Percentiles rank a stretch among this genome's conserved stretches.
These are phyloP conservation scores for Saturnispora bothae DNA, from an alignment of 805 yeast species.

Conservation along the genomic window DNA sequence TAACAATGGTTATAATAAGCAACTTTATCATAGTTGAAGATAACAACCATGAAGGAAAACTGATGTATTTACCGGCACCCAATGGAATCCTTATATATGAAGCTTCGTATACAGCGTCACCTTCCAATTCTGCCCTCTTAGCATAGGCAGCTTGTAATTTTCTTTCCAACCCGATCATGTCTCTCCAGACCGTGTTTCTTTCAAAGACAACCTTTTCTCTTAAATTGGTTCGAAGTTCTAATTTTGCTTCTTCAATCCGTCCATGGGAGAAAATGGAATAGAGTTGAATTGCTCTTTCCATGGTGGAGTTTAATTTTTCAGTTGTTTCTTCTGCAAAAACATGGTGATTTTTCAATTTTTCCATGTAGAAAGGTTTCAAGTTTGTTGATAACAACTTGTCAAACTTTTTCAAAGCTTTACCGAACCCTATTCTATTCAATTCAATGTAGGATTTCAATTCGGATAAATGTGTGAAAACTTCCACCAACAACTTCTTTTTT, in stretches of 20 bases:
- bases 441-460: constrained; percentile 80
- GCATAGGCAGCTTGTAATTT: constrained; percentile 65
- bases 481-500: constrained; percentile 53
- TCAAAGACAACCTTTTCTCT: constrained; percentile 97
- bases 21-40: constrained; percentile 35
- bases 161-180: constrained; percentile 83
- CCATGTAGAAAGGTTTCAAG: constrained; percentile 49
- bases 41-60: constrained; percentile 27
- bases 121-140: constrained; percentile 18
- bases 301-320: constrained; percentile 37
- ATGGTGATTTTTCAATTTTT: constrained; percentile 32
- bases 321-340: constrained; percentile 45
- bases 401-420: constrained; percentile 83
- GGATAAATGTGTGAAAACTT: constrained; percentile 61
- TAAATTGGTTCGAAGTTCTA: constrained; percentile 42
- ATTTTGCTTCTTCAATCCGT: constrained; percentile 31
- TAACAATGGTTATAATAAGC: constrained; percentile 36
- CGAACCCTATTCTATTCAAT: constrained; percentile 78
- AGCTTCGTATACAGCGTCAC: constrained; percentile 8
- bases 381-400: constrained; percentile 68
- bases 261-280: constrained; percentile 31
- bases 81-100: constrained; percentile 18
- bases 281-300: constrained; percentile 34
- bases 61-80: constrained; percentile 22
- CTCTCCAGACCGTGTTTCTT: constrained; percentile 96